Conservation (phyloP, 345 rosid genomes). For the Rhodomyrtus tomentosa region DNA sequence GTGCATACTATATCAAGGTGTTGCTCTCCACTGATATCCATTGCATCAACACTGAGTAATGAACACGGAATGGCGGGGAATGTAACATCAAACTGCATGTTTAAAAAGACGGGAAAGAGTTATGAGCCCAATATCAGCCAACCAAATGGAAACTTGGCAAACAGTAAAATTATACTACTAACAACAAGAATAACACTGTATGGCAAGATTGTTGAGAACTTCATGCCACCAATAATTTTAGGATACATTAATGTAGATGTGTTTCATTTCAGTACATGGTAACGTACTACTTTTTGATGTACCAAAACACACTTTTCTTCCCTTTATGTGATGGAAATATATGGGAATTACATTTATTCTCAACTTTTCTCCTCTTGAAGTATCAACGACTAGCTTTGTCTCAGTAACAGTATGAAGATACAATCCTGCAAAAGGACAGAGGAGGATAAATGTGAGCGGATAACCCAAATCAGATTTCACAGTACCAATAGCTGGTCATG, state of each 20-base stretch:
- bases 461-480: neutral
- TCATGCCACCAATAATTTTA: neutral
- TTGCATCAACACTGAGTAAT: conserved; percentile 56
- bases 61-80: conserved; percentile 61
- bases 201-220: neutral
- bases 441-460: neutral
- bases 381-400: conserved; percentile 55
- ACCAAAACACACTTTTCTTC: neutral
- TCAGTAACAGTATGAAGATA: conserved; percentile 46
- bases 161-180: neutral
- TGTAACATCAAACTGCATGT: conserved; percentile 52
- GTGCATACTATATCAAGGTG: conserved; percentile 55
- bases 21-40: conserved; percentile 78
- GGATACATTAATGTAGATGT: neutral
- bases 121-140: neutral
- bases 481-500: neutral
- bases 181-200: neutral
- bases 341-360: conserved; percentile 39
- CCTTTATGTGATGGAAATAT: neutral
- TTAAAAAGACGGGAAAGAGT: neutral
- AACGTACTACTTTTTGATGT: neutral
- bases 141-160: neutral
- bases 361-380: conserved; percentile 56
- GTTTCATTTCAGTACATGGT: neutral
- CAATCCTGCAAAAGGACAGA: conserved; percentile 21